A percentile compares a stretch with the other conserved stretches of the same genome.
Conservation (phyloP, 1,139 yeast species). For the Arxiozyma heterogenica region DNA sequence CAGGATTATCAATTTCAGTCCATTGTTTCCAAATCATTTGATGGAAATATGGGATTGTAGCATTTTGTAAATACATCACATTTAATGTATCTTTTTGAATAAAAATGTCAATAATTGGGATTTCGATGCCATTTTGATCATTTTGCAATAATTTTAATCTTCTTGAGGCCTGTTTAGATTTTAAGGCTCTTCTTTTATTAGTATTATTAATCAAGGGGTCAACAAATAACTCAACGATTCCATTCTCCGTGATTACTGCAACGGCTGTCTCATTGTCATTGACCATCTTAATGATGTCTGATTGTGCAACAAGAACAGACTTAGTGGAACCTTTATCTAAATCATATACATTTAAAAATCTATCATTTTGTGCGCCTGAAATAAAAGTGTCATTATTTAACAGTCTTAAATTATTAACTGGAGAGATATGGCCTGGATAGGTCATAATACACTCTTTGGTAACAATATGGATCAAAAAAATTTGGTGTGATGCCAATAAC, state of each 20-base stretch:
- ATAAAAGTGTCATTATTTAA: constrained; percentile 40
- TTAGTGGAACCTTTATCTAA: constrained; percentile 31
- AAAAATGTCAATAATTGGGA: constrained; percentile 38
- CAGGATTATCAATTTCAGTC: constrained; percentile 25
- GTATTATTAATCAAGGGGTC: constrained; percentile 37
- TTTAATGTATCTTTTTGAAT: constrained; percentile 36
- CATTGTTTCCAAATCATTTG: constrained; percentile 41
- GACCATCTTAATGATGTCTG: constrained; percentile 43
- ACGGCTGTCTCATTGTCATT: constrained; percentile 39
- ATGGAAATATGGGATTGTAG: constrained; percentile 57
- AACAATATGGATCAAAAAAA: constrained; percentile 41
- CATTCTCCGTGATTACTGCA: constrained; percentile 58
- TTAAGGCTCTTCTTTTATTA: constrained; percentile 34
- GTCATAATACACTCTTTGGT: constrained; percentile 36
- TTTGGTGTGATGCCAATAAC: constrained; percentile 56
- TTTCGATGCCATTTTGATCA: constrained; percentile 21
- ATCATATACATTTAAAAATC: constrained; percentile 65
- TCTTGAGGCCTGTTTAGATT: constrained; percentile 44
- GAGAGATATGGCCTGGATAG: constrained; percentile 68
- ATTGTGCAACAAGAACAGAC: constrained; percentile 57
- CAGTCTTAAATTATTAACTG: constrained; percentile 42
- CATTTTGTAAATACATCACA: constrained; percentile 66
- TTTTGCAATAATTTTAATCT: constrained; percentile 33
- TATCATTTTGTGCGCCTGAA: constrained; percentile 66
- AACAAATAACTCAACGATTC: constrained; percentile 55